Evolutionary conservation across 2,329 filamentous ascomycete species (phyloP), one percentile per base, ranked within the genome.

Genomic region (Emydomyces testavorans): DNA sequence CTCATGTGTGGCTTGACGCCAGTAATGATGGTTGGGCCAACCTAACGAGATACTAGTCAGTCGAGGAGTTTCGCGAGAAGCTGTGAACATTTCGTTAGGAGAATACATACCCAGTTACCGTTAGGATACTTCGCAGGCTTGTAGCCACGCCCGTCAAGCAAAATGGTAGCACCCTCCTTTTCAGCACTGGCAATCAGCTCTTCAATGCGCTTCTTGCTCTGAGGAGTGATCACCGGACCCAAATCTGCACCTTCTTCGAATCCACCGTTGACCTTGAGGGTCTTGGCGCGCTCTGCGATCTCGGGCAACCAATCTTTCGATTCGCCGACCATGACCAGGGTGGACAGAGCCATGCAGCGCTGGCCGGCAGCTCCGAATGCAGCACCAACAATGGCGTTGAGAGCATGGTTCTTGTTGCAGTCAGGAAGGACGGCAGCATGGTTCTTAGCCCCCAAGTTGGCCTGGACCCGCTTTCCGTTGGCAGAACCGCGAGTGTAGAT

Each of bases 381-480:
- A 38, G 79, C 80, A 51, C 79, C 80, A 6, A 75, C 71, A 60
- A 83, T 80, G 26, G 78, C 77, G 57, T 82, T 81, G 37, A 83
- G 62, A 2, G 78, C 72, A 50, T 80, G 77, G 65, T 82, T 80
- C 71, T 81, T 82, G 69, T 82, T 80, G 69, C 73, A 77, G 63
- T 83, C 80, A 1, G 79, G 79, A 23, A 83, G 68, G 20, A 83
- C 72, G 39, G 77, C 77, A 36, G 78, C 79, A 61, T 83, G 80
- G 69, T 83, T 83, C 72, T 83, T 83, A 2, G 79, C 80, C 26
- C 80, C 79, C 49, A 83, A 63, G 64, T 83, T 83, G 59, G 79
- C 79, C 64, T 83, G 80, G 15, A 81, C 78, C 56, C 80, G 77
- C 69, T 83, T 83, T 54, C 80, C 79, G 49, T 82, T 79, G 57